Evolutionary conservation across 2,329 filamentous ascomycete genomes (phyloP), one percentile per base, ranked within the genome.

Genomic region (Penicillium corylophilum): DNA sequence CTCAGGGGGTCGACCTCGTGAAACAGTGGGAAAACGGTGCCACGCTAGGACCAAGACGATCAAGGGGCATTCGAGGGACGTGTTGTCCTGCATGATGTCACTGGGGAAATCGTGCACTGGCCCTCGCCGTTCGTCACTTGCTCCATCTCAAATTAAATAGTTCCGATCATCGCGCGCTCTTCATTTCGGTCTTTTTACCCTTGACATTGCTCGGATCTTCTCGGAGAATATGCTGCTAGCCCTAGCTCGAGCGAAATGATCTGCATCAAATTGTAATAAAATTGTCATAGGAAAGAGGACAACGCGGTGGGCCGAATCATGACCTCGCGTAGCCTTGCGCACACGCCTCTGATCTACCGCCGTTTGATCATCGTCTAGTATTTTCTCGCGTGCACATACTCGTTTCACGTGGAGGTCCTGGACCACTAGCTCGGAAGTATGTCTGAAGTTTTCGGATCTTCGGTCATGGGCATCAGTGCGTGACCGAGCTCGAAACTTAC

Each of bases 51-150:
- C 58, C 56, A 59, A 55, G 49, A 12, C 24, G 22, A 38, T 6
- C 29, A 35, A 31, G 23, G 39, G 38, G 28, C 2, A 39, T 8
- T 31, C n/a, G n/a, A n/a, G n/a, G n/a, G n/a, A n/a, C n/a, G 26
- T 28, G 16, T 16, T 16, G 18, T n/a, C 26, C 23, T 36, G 28
- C 42, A 53, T 61, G 60, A 63, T 63, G 60, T 61, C 60, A 61
- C 59, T 55, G 54, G 59, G 60, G 60, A 59, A 63, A 59, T 57
- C 54, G 56, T 51, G 56, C 59, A 59, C 44, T 61, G 59, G 54
- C 57, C 57, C 50, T 40, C 53, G 46, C 43, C 43, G 44, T 50
- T 44, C 48, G 35, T 46, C 48, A 50, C 56, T 40, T 18, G 50
- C 46, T 53, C 57, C 50, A 52, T 55, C 6, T 7, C 31, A 56